Conservation (phyloP, 345 rosid species). For the Mallotus nudiflorus region DNA sequence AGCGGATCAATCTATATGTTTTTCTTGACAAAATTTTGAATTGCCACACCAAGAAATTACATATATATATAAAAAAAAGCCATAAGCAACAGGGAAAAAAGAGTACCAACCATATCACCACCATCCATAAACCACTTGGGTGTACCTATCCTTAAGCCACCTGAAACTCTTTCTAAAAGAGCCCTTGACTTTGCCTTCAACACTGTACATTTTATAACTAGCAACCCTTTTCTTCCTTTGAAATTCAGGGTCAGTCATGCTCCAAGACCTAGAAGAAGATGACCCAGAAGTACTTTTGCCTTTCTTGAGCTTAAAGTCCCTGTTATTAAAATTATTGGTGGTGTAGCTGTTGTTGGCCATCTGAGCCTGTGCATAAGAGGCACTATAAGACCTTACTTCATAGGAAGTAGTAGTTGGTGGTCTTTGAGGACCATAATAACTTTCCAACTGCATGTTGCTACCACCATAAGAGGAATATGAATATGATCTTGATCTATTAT, state of each 20-base stretch:
- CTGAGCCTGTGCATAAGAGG: conserved; percentile 55
- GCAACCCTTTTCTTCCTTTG: conserved; percentile 97
- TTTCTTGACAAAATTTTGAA: background rate
- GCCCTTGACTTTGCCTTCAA: conserved; percentile 84
- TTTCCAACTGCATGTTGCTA: conserved; percentile 56
- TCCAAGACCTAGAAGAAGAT: conserved; percentile 55
- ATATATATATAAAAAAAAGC: conserved; percentile 12
- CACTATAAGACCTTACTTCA: conserved; percentile 64
- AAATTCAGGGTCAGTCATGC: conserved; percentile 69
- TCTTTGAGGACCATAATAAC: conserved; percentile 45
- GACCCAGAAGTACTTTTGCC: conserved; percentile 47
- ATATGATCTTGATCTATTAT: conserved; percentile 50
- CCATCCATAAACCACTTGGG: conserved; percentile 78
- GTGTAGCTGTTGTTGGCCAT: conserved; percentile 30
- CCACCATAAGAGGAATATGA: conserved; percentile 34
- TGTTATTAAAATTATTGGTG: conserved; percentile 5
- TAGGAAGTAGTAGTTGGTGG: conserved; percentile 31
- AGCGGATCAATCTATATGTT: conserved; percentile 13
- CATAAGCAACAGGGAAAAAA: background rate
- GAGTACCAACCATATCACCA: conserved; percentile 41
- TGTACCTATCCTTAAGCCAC: conserved; percentile 84
- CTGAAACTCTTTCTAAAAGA: conserved; percentile 81
- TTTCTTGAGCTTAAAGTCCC: conserved; percentile 51
- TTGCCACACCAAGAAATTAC: conserved; percentile 16
- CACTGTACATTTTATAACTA: conserved; percentile 81